These are phyloP conservation scores for Athelia psychrophila DNA, from an alignment of 1,284 basidiomycete genomes.

Conservation along the genomic window DNA sequence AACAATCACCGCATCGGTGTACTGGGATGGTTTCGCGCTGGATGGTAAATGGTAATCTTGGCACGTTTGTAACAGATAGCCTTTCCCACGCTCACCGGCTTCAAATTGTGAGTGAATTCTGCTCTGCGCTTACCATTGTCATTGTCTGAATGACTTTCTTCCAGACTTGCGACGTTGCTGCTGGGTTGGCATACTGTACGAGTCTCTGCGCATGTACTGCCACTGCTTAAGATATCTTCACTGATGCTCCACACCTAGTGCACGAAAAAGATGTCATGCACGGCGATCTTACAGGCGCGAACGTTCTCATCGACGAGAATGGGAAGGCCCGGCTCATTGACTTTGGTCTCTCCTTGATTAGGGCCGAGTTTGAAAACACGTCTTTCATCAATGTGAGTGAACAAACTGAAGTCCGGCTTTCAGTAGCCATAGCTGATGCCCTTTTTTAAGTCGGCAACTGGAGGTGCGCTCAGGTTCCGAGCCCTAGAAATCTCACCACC, in stretches of 20 bases:
- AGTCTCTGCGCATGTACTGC: background rate
- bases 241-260: conserved; percentile 8
- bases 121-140: background rate
- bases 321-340: conserved; percentile 24
- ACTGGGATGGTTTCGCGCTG: conserved; percentile 24
- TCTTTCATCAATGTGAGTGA: conserved; percentile 26
- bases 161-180: background rate
- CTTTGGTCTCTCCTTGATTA: conserved; percentile 35
- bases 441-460: too few species aligned
- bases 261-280: conserved; percentile 18
- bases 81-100: conserved; percentile 12
- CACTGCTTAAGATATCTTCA: background rate
- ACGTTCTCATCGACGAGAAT: conserved; percentile 29
- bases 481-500: too few species aligned
- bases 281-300: conserved; percentile 24
- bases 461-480: too few species aligned
- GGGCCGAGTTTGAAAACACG: conserved; percentile 26
- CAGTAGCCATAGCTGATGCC: too few species aligned
- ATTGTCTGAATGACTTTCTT: background rate
- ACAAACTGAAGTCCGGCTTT: conserved; percentile 16
- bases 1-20: conserved; percentile 17
- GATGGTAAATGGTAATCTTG: conserved; percentile 21
- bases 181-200: background rate
- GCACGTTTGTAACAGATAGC: conserved; percentile 12
- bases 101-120: conserved; percentile 15